A percentile compares a stretch with the other conserved stretches of the same genome.
These are phyloP conservation scores for Rosa persica DNA, from an alignment of 306 rosid species.

Conservation along the genomic window DNA sequence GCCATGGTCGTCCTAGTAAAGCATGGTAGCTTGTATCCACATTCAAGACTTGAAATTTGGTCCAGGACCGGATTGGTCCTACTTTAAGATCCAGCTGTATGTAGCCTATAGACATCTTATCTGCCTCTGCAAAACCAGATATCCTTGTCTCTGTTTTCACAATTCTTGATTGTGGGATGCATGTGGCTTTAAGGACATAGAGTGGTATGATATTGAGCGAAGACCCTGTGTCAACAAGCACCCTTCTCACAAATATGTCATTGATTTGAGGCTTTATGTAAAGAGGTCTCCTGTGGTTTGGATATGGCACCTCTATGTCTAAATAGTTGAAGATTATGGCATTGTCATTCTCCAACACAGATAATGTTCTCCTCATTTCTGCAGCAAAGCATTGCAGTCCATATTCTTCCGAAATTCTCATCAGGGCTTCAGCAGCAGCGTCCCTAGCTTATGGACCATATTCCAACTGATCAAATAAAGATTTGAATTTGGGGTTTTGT, in stretches of 20 bases:
- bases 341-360: neutral
- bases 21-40: neutral
- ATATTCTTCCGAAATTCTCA: neutral
- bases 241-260: neutral
- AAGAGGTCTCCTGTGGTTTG: neutral
- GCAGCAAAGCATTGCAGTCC: neutral
- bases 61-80: neutral
- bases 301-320: neutral
- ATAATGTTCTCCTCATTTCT: fast-evolving
- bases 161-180: neutral
- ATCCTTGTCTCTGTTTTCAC: neutral
- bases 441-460: neutral
- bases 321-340: neutral
- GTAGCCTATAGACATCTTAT: neutral
- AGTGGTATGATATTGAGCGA: neutral
- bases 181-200: neutral
- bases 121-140: neutral
- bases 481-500: neutral
- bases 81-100: neutral
- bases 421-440: neutral
- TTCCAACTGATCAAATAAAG: neutral
- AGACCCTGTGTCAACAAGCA: neutral
- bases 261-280: neutral
- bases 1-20: neutral
- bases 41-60: neutral